A percentile compares a stretch with the other conserved stretches of the same genome.
Evolutionary conservation across 352 stramenopile species (phyloP).

Genomic region (Elongisporangium undulatum): DNA sequence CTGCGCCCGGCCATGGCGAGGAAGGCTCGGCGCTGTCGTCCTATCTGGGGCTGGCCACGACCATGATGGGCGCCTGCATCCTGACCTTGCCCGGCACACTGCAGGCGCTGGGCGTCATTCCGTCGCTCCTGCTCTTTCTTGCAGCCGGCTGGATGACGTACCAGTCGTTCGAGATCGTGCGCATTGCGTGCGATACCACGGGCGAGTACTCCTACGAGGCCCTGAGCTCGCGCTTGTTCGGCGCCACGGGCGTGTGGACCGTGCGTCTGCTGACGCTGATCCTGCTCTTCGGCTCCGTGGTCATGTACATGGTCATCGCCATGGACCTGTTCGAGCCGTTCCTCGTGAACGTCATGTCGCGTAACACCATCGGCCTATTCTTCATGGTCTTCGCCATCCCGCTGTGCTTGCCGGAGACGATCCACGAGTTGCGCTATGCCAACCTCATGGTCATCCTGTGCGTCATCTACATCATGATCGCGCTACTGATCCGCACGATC

Average conservation of each 20-base stretch:
- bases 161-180: conserved; percentile 72
- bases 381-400: conserved; percentile 69
- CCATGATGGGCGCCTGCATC: conserved; percentile 82
- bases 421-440: conserved; percentile 76
- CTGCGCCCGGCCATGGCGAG: conserved; percentile 26
- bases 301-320: conserved; percentile 83
- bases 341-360: conserved; percentile 43
- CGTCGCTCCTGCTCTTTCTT: conserved; percentile 46
- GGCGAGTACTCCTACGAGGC: conserved; percentile 77
- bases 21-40: conserved; percentile 64
- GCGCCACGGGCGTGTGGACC: conserved; percentile 57
- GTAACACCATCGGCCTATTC: conserved; percentile 51
- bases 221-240: conserved; percentile 72
- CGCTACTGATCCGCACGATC: conserved; percentile 43
- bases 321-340: conserved; percentile 86
- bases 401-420: conserved; percentile 78
- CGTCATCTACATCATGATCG: conserved; percentile 77
- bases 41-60: conserved; percentile 74
- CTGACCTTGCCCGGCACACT: conserved; percentile 67
- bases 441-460: conserved; percentile 76
- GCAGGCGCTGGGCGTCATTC: conserved; percentile 49
- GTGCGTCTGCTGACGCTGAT: conserved; percentile 70
- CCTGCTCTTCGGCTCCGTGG: conserved; percentile 72
- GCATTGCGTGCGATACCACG: conserved; percentile 52
- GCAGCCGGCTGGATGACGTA: conserved; percentile 59